phyloP scores from a whole-genome alignment of 257 asterid genomes.

The Cordia subcordata region DNA sequence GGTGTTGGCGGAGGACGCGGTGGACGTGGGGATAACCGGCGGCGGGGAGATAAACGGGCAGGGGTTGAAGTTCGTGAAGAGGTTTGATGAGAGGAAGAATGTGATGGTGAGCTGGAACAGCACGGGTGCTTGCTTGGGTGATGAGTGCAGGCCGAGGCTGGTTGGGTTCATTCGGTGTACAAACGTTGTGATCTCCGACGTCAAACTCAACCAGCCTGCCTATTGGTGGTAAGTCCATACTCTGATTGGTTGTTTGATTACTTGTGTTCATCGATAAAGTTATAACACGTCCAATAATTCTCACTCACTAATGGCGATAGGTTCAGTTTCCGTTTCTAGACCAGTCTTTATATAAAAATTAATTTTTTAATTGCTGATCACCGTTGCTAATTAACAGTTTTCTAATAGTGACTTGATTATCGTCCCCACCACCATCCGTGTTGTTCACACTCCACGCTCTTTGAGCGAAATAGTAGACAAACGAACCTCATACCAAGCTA shows the following conservation, averaged over 20 bases:
- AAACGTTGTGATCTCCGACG: constrained; percentile 46
- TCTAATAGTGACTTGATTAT: no score
- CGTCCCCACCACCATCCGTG: no score
- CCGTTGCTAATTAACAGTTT: no score
- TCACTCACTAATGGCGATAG: no score
- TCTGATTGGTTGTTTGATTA: no score
- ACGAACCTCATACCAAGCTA: not conserved
- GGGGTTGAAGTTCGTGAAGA: constrained; percentile 65
- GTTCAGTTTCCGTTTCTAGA: no score
- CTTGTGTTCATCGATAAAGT: no score
- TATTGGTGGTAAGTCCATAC: constrained; percentile 67
- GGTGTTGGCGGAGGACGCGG: constrained; percentile 66
- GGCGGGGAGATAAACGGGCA: constrained; percentile 98
- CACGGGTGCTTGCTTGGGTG: constrained; percentile 75
- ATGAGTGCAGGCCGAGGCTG: constrained; percentile 87
- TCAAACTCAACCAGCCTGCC: constrained; percentile 69
- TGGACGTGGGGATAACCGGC: constrained; percentile 80
- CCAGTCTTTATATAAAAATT: no score
- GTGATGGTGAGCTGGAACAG: constrained; percentile 98
- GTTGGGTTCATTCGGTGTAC: constrained; percentile 74
- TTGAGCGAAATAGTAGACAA: no score
- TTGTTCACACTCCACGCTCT: no score
- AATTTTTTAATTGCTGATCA: no score
- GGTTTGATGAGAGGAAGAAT: constrained; percentile 73
- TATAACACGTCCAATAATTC: no score